phyloP scores from a whole-genome alignment of 768 basidiomycete species.

The Suillus lakei region DNA sequence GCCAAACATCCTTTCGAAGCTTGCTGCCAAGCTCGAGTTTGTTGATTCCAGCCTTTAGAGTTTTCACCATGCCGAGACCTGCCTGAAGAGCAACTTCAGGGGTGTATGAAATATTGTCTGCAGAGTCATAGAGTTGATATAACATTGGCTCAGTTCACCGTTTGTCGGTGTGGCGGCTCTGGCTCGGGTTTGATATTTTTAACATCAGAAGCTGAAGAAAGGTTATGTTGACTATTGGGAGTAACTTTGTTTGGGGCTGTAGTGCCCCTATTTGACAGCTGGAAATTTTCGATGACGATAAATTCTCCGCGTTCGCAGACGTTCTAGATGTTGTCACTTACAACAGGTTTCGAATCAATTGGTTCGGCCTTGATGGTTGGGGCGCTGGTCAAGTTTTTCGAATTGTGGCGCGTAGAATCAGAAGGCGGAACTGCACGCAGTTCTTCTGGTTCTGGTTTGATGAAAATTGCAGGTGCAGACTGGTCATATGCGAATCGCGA shows the following conservation, averaged over 20 bases:
- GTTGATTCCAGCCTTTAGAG: conserved; percentile 47
- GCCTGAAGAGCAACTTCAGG: conserved; percentile 56
- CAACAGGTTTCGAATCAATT: neutral
- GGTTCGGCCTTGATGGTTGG: neutral
- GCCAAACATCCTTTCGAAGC: conserved; percentile 63
- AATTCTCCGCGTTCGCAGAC: neutral
- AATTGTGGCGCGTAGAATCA: neutral
- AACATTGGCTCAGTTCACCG: conserved; percentile 17
- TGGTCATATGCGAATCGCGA: neutral
- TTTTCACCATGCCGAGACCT: conserved; percentile 57
- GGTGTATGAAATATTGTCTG: conserved; percentile 49
- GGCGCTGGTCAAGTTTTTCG: neutral
- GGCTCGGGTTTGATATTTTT: neutral
- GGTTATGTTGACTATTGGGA: neutral
- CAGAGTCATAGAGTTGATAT: conserved; percentile 44
- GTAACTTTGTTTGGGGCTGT: neutral
- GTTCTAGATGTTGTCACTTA: neutral
- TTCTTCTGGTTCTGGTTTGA: conserved; percentile 4
- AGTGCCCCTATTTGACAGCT: neutral
- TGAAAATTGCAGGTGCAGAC: neutral
- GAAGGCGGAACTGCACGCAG: neutral
- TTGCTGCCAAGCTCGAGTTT: conserved; percentile 56
- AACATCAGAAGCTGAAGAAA: neutral
- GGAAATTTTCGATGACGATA: neutral
- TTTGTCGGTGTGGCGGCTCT: neutral